phyloP scores from a whole-genome alignment of 2,329 filamentous ascomycete species.

The Alternaria arborescens region DNA sequence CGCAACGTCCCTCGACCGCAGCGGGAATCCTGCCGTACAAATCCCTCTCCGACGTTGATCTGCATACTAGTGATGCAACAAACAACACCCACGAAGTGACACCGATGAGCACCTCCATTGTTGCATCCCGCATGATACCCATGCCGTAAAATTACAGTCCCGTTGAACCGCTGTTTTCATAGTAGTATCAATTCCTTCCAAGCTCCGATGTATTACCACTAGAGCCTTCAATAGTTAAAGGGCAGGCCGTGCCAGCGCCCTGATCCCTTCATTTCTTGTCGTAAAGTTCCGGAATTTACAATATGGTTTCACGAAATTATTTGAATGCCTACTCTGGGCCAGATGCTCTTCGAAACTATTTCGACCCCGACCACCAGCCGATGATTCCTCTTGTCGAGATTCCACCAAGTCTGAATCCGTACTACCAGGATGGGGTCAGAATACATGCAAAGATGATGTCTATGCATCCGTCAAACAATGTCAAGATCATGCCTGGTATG shows the following conservation, averaged over 20 bases:
- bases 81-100: conserved; percentile 8
- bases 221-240: conserved; percentile 1
- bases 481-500: conserved; percentile 68
- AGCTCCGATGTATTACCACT: not conserved
- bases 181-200: not conserved
- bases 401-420: conserved; percentile 65
- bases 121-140: not conserved
- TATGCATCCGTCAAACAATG: conserved; percentile 70
- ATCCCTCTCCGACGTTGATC: not conserved
- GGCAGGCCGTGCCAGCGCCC: not conserved
- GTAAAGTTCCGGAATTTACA: not conserved
- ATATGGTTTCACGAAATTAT: conserved; percentile 20
- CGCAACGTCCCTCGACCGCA: not conserved
- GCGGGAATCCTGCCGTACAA: conserved; percentile 1
- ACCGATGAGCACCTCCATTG: conserved; percentile 11
- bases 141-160: not conserved
- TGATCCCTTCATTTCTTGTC: not conserved
- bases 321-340: conserved; percentile 67
- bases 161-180: not conserved
- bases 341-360: conserved; percentile 66
- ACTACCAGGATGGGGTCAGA: conserved; percentile 64
- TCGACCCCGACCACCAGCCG: conserved; percentile 65
- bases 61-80: not conserved
- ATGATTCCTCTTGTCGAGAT: conserved; percentile 70
- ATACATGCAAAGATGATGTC: conserved; percentile 74